Evolutionary conservation across 345 rosid species (phyloP).

Genomic region (Rubroshorea leprosula): DNA sequence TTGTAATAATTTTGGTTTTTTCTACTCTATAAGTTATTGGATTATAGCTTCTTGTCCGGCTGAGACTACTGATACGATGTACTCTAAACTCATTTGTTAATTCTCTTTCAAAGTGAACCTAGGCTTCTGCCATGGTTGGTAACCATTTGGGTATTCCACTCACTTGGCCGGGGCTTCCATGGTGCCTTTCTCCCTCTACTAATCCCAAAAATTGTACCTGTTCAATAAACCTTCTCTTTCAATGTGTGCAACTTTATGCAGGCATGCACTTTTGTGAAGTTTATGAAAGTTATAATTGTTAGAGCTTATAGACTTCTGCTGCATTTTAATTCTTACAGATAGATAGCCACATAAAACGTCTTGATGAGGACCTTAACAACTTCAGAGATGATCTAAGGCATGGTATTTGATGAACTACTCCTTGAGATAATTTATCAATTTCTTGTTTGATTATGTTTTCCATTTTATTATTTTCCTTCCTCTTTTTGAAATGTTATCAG

Average conservation of each 20-base stretch:
- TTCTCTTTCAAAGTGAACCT: background rate
- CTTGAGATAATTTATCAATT: constrained; percentile 9
- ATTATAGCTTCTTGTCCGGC: background rate
- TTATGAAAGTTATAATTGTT: background rate
- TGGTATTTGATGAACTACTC: constrained; percentile 37
- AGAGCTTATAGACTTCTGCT: constrained; percentile 6
- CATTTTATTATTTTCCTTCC: constrained; percentile 14
- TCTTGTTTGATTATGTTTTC: background rate
- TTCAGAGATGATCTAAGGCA: constrained; percentile 94
- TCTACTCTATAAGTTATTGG: constrained; percentile 1
- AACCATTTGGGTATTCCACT: no score
- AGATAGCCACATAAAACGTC: constrained; percentile 88
- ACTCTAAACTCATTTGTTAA: no score
- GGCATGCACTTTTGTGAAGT: background rate
- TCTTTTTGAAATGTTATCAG: constrained; percentile 33
- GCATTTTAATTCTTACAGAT: constrained; percentile 41
- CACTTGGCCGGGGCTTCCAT: no score
- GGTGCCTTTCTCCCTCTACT: no score
- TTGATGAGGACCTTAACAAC: constrained; percentile 87
- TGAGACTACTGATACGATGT: background rate
- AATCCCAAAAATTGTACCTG: no score
- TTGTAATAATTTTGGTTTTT: background rate
- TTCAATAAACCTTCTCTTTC: no score
- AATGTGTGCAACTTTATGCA: no score
- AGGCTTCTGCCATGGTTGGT: no score